These are phyloP conservation scores for Chrysoporthe austroafricana DNA, from an alignment of 2,329 filamentous ascomycete species.

Conservation along the genomic window DNA sequence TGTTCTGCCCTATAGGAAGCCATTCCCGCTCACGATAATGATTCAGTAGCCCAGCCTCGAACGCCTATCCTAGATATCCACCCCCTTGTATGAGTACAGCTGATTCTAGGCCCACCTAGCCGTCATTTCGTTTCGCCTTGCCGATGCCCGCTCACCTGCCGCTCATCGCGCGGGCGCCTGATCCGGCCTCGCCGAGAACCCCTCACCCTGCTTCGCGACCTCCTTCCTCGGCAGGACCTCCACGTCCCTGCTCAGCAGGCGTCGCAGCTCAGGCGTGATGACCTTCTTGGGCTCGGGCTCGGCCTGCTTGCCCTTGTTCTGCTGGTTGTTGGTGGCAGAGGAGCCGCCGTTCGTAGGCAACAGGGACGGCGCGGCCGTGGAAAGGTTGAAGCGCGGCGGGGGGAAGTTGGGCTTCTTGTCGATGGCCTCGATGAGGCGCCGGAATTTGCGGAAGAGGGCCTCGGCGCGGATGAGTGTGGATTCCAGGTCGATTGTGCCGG, in stretches of 20 bases:
- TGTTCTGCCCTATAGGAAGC: slow-evolving; percentile 7
- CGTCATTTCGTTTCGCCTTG: neutral
- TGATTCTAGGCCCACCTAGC: neutral
- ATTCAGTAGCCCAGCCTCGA: slow-evolving; percentile 4
- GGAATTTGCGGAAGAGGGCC: slow-evolving; percentile 83
- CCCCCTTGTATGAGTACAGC: neutral
- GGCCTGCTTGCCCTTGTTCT: slow-evolving; percentile 24
- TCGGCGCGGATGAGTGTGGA: slow-evolving; percentile 88
- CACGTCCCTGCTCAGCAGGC: slow-evolving; percentile 54
- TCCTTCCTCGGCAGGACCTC: slow-evolving; percentile 46
- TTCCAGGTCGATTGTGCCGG: slow-evolving; percentile 87
- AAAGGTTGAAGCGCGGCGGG: slow-evolving; percentile 45
- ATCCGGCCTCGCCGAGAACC: slow-evolving; percentile 27
- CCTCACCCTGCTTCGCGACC: slow-evolving; percentile 34
- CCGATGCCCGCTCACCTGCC: neutral
- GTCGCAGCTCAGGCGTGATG: slow-evolving; percentile 61
- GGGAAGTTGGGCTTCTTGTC: slow-evolving; percentile 92
- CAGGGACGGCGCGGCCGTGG: slow-evolving; percentile 6
- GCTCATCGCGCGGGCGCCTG: neutral
- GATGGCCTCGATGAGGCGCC: slow-evolving; percentile 84
- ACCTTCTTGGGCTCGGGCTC: slow-evolving; percentile 45
- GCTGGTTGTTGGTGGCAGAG: slow-evolving; percentile 24
- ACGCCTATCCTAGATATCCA: slow-evolving; percentile 10
- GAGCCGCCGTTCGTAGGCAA: slow-evolving; percentile 1
- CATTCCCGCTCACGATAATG: slow-evolving; percentile 1